phyloP scores from a whole-genome alignment of 2,329 filamentous ascomycete genomes.

The Ceratocystis cubensis region DNA sequence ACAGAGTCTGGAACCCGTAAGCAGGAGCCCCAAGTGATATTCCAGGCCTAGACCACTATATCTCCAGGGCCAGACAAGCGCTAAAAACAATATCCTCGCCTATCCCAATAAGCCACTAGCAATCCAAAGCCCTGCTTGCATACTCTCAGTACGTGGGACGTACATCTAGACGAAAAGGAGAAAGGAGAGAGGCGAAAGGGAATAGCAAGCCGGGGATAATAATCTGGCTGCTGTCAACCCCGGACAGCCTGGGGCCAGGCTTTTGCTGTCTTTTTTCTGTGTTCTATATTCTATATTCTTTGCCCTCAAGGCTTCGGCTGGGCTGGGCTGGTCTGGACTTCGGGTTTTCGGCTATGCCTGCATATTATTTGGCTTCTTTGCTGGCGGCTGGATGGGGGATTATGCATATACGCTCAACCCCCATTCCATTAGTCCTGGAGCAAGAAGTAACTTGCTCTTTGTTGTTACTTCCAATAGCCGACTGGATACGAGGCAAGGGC shows the following conservation, averaged over 20 bases:
- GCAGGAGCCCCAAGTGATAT: neutral
- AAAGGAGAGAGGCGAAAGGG: neutral
- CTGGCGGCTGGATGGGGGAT: neutral
- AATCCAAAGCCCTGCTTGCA: neutral
- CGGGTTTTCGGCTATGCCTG: neutral
- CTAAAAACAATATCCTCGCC: neutral
- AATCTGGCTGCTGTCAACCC: neutral
- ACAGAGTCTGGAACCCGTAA: neutral
- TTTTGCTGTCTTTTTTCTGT: too few relatives aligned
- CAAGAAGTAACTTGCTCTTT: too few relatives aligned
- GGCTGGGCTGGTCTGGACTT: neutral
- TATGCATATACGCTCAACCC: neutral
- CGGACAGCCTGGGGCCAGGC: neutral
- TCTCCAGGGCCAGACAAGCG: neutral
- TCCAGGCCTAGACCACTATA: neutral
- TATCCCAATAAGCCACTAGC: neutral
- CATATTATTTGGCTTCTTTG: neutral
- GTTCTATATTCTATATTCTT: too few relatives aligned
- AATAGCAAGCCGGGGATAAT: neutral
- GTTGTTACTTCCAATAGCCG: too few relatives aligned
- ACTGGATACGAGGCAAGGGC: neutral
- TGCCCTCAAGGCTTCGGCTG: neutral
- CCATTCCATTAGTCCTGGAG: too few relatives aligned
- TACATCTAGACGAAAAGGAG: neutral
- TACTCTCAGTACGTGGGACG: too few relatives aligned